Evolutionary conservation across 2,329 filamentous ascomycete genomes (phyloP), one percentile per base, ranked within the genome.

Genomic region (Exophiala sp.): DNA sequence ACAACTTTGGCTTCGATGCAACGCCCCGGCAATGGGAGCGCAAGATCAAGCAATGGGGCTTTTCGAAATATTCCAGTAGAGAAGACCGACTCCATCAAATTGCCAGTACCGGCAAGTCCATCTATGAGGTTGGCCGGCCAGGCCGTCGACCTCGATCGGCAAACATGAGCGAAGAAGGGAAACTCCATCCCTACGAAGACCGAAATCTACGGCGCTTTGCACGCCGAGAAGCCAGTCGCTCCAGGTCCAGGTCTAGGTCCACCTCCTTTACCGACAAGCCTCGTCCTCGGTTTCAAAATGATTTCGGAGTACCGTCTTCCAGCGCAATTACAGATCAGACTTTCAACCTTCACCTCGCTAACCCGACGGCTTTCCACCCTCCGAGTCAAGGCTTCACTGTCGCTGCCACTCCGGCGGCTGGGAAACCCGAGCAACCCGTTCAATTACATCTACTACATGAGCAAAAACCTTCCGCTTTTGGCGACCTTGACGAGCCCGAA

Each of bases 11-110:
- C 43, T 63, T 63, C 35, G 50, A 58, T 20, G 62, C 62, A 12
- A 63, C 62, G 21, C 55, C 53, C 3, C 58, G 62, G 16, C 62
- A 63, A 47, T 63, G 62, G 62, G 60, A 63, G 51, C 60, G 60
- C 49, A 62, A 58, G 38, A 62, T 63, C 52, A 62, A 62, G 49
- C 57, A 61, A 39, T 63, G 62, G 62, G 49, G 50, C 10, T 58
- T 63, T 39, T 47, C 55, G 6, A 63, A 63, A 50, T 63, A 63
- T 32, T 55, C 56, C 5, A 55, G 49, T 49, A 55, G 62, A 21
- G 55, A 62, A 9, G 59, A 60, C 20, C 49, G 61, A 46, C 46
- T 63, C 16, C 41, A 54, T n/a, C 49, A 60, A 33, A 62, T 63
- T 40, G 49, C 55, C 21, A 46, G 55, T 29, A 33, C 58, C 9